Percentiles rank a stretch among this genome's conserved stretches.
Evolutionary conservation across 192 early-diverging fungal genomes (phyloP).

Genomic region (Coemansia reversa): DNA sequence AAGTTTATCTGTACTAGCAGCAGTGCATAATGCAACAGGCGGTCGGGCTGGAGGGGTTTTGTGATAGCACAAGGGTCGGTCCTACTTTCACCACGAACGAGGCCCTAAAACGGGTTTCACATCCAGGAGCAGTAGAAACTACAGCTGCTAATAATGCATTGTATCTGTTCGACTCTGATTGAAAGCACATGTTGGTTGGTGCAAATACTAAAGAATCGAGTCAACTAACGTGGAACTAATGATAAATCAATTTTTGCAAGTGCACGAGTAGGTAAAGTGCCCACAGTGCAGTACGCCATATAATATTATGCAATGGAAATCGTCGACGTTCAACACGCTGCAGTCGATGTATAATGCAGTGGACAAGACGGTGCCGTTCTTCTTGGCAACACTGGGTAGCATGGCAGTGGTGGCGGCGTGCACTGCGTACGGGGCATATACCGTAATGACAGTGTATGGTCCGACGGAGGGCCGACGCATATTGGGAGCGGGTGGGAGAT

Average conservation of each 20-base stretch:
- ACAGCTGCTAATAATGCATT: background rate
- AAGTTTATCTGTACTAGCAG: slow-evolving; percentile 12
- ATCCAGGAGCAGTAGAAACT: background rate
- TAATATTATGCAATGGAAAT: slow-evolving; percentile 58
- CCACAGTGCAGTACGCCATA: slow-evolving; percentile 70
- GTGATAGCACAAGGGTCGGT: background rate
- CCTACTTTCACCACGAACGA: background rate
- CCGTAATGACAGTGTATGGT: slow-evolving; percentile 68
- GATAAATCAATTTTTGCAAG: background rate
- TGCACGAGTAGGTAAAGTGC: slow-evolving; percentile 58
- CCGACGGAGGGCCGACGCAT: slow-evolving; percentile 60
- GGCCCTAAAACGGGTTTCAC: background rate
- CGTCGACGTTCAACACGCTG: slow-evolving; percentile 54
- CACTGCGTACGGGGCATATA: slow-evolving; percentile 68
- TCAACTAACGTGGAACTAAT: background rate
- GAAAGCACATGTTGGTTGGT: background rate
- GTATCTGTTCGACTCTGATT: background rate
- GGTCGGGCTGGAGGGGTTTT: too few relatives aligned
- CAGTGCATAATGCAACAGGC: background rate
- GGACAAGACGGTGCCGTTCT: slow-evolving; percentile 62
- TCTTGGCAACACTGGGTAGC: slow-evolving; percentile 61
- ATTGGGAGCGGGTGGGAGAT: slow-evolving; percentile 55
- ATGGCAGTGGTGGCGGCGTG: slow-evolving; percentile 63
- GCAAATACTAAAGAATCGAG: background rate
- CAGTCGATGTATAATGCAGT: slow-evolving; percentile 56